Base-by-base conservation (phyloP, 306 rosid species). In the Citrullus amarus region DNA sequence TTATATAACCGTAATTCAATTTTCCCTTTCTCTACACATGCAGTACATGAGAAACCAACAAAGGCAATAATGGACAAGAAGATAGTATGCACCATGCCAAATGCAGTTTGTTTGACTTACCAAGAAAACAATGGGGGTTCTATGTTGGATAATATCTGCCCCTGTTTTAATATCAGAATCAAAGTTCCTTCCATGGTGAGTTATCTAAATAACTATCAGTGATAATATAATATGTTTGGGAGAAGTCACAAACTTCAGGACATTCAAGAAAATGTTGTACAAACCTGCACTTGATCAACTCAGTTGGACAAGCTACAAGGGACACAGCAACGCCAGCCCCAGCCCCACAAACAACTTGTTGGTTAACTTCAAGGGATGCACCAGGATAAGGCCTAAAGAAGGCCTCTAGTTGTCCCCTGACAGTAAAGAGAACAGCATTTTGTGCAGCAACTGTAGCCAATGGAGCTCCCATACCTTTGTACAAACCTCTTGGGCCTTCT, bases 391-490 rank as follows among this genome's bases (percentile, higher is more conserved):
- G 88, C 85, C 89, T 88, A 81, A 92, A 56, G 30, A 92, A 77
- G 20, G 89, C 46, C 85, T 92, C 99, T 89, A 92, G 78, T 88
- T 96, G 92, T 16, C 99, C 99, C 86, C 96, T 90, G 25, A 86
- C 99, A 2, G 96, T 61, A 83, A 96, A 96, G 58, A 96, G 91
- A 78, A 96, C 91, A 32, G 99, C 98, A 61, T 96, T 96, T 83
- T 92, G 91, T 36, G 96, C 96, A 8, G 99, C 98, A 62, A 96
- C 99, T 3, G 98, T 96, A 50, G 99, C 99, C 56, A 96, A 88
- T 56, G 98, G 99, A 75, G 96, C 99, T 48, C 99, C 99, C 98
- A 92, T 92, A 34, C 97, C 99, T 88, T 92, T 96, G 86, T 91
- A 96, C 80, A 96, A 88, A 16, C 99, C 98, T 59, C 91, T 80